A percentile compares a stretch with the other conserved stretches of the same genome.
Conservation (phyloP, 306 rosid species). For the Dicorynia guianensis region DNA sequence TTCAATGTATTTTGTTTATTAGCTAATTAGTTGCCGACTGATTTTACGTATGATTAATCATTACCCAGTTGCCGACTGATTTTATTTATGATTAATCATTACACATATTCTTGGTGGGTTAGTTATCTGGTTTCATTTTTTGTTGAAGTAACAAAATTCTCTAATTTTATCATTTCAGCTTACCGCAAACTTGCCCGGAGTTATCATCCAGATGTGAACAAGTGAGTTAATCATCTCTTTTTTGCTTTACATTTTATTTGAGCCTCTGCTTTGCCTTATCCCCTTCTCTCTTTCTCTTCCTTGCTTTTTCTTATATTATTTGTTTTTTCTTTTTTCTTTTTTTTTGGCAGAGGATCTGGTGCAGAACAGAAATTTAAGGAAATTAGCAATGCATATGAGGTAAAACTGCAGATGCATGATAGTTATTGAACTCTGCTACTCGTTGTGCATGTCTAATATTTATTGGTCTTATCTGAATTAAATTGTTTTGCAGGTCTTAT, state of each 20-base stretch:
- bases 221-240: slow-evolving; percentile 62
- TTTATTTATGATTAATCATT: not conserved
- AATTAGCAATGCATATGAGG: slow-evolving; percentile 97
- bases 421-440: slow-evolving; percentile 31
- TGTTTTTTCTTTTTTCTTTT: slow-evolving; percentile 43
- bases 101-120: not conserved
- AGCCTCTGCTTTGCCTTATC: slow-evolving; percentile 22
- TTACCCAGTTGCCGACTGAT: too few species aligned
- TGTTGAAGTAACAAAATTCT: slow-evolving; percentile 24
- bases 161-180: slow-evolving; percentile 66
- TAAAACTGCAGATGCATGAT: slow-evolving; percentile 40
- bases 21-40: slow-evolving; percentile 18
- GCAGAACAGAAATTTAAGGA: slow-evolving; percentile 95
- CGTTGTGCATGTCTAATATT: slow-evolving; percentile 6
- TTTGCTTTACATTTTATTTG: slow-evolving; percentile 8
- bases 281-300: not conserved
- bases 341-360: slow-evolving; percentile 85
- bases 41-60: not conserved
- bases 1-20: slow-evolving; percentile 29
- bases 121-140: slow-evolving; percentile 8
- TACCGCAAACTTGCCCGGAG: slow-evolving; percentile 96
- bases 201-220: slow-evolving; percentile 97
- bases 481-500: slow-evolving; percentile 70
- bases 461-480: slow-evolving; percentile 32
- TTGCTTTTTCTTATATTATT: slow-evolving; percentile 7